Percentiles rank a stretch among this genome's conserved stretches.
These are phyloP conservation scores for Diplodia mutila DNA, from an alignment of 2,329 filamentous ascomycete genomes.

Conservation along the genomic window DNA sequence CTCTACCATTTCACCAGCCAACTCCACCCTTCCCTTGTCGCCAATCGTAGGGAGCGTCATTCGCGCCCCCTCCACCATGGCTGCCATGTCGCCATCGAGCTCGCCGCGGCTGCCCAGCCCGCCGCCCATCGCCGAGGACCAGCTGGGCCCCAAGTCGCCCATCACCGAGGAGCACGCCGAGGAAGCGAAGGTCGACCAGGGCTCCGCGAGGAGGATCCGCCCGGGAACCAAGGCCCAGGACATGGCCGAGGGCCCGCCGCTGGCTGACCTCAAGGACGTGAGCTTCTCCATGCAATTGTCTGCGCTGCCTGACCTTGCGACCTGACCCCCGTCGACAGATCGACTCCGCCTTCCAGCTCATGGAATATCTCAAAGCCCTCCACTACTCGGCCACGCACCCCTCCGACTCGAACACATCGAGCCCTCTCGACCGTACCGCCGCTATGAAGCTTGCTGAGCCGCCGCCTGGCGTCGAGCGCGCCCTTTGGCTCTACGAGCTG, in stretches of 20 bases:
- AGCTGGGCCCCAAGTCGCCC: constrained; percentile 80
- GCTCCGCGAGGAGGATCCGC: constrained; percentile 81
- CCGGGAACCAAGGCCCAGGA: constrained; percentile 90
- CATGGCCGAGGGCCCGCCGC: constrained; percentile 88
- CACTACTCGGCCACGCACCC: constrained; percentile 80
- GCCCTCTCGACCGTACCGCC: constrained; percentile 74
- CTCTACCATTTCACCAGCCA: background rate
- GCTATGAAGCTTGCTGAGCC: constrained; percentile 77
- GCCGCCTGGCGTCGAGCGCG: constrained; percentile 79
- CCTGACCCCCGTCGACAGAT: constrained; percentile 62
- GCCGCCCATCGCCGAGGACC: constrained; percentile 91
- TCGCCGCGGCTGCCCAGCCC: constrained; percentile 94
- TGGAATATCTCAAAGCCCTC: constrained; percentile 93
- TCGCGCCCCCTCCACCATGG: constrained; percentile 39
- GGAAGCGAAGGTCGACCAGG: constrained; percentile 67
- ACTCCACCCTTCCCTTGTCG: background rate
- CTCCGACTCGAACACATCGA: constrained; percentile 57
- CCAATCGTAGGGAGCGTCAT: constrained; percentile 15
- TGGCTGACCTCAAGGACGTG: constrained; percentile 76
- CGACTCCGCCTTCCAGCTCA: constrained; percentile 94
- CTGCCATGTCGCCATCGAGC: constrained; percentile 62
- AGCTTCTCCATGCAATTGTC: background rate
- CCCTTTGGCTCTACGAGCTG: constrained; percentile 96
- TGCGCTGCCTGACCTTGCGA: constrained; percentile 13
- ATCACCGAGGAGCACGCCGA: constrained; percentile 53